Conservation (phyloP, 352 stramenopile species). For the Peronospora destructor region DNA sequence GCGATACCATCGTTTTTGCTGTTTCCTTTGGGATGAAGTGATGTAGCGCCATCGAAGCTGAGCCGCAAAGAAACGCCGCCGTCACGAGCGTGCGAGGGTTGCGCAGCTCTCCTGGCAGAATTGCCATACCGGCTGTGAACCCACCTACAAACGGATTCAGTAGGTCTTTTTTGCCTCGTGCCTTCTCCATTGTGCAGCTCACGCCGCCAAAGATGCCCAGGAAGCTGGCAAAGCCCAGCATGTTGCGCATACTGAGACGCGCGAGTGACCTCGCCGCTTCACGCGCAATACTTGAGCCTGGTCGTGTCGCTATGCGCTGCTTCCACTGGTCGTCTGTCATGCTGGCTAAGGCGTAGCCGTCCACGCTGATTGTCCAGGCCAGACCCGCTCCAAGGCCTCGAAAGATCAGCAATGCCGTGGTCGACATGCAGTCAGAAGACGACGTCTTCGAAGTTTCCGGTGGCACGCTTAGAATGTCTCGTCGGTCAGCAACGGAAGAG, state of each 20-base stretch:
- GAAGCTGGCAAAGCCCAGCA: slow-evolving; percentile 65
- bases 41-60: slow-evolving; percentile 52
- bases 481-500: slow-evolving; percentile 12
- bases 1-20: slow-evolving; percentile 14
- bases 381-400: slow-evolving; percentile 56
- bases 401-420: slow-evolving; percentile 51
- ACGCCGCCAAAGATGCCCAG: slow-evolving; percentile 67
- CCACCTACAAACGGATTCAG: slow-evolving; percentile 67
- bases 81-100: slow-evolving; percentile 35
- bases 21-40: slow-evolving; percentile 39
- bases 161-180: slow-evolving; percentile 47
- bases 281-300: slow-evolving; percentile 18
- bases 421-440: slow-evolving; percentile 55
- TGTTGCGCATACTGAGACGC: slow-evolving; percentile 41
- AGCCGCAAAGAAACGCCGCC: slow-evolving; percentile 45
- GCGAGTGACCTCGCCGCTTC: slow-evolving; percentile 32
- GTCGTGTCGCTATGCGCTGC: slow-evolving; percentile 24
- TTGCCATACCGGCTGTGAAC: slow-evolving; percentile 47
- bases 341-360: slow-evolving; percentile 49
- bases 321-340: slow-evolving; percentile 34
- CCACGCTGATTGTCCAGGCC: slow-evolving; percentile 71
- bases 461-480: slow-evolving; percentile 8
- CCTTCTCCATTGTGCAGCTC: slow-evolving; percentile 58
- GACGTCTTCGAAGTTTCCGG: slow-evolving; percentile 27
- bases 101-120: slow-evolving; percentile 42